Percentiles rank a stretch among this genome's conserved stretches.
Evolutionary conservation across 441 rosid genomes (phyloP).

Genomic region (Populus trichocarpa): DNA sequence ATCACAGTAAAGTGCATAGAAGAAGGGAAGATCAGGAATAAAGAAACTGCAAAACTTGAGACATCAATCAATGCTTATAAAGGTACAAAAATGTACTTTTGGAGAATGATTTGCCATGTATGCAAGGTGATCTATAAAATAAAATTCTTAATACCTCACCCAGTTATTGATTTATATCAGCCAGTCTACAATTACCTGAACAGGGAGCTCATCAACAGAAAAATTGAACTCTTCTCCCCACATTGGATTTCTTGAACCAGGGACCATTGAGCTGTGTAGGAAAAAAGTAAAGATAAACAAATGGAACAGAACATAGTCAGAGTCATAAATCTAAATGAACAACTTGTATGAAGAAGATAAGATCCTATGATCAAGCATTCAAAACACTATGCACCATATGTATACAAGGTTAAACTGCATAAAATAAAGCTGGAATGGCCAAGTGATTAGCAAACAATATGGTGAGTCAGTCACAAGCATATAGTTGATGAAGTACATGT

Average conservation of each 20-base stretch:
- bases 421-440: too few relatives aligned
- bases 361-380: not conserved
- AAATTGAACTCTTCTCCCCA: conserved; percentile 99
- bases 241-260: conserved; percentile 99
- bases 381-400: not conserved
- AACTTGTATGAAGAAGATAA: not conserved
- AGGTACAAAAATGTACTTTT: not conserved
- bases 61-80: not conserved
- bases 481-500: not conserved
- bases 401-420: too few relatives aligned
- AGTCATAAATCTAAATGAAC: too few relatives aligned
- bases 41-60: not conserved
- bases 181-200: conserved; percentile 50
- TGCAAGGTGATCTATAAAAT: not conserved
- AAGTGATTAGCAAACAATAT: not conserved
- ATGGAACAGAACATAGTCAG: conserved; percentile 2
- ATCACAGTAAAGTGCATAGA: not conserved
- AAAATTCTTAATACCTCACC: not conserved
- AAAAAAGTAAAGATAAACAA: conserved; percentile 11
- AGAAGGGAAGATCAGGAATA: not conserved
- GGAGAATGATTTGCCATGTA: not conserved
- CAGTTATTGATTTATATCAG: not conserved
- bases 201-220: conserved; percentile 89
- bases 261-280: conserved; percentile 85
- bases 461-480: not conserved